phyloP scores from a whole-genome alignment of 2,329 filamentous ascomycete genomes.

The Chaetomium globosum region DNA sequence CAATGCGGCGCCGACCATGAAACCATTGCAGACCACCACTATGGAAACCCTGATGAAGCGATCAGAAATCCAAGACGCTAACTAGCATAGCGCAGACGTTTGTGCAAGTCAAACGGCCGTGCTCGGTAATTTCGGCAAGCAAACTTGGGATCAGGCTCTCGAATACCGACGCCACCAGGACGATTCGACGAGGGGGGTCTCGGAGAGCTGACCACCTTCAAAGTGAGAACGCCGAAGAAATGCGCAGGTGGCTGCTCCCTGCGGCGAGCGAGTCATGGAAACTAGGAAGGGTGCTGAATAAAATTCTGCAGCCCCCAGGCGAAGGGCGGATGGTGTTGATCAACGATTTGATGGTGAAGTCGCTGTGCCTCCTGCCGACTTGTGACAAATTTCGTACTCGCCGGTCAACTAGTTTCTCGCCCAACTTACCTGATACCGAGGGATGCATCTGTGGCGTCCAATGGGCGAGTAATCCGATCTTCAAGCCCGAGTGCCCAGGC shows the following conservation, averaged over 20 bases:
- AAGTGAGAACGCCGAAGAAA: not conserved
- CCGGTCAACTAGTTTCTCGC: not conserved
- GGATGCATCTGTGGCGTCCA: not conserved
- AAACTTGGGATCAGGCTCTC: not conserved
- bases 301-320: not conserved
- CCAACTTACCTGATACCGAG: not conserved
- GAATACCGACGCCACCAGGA: not conserved
- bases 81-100: not conserved
- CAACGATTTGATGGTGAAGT: not conserved
- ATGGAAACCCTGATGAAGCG: not conserved
- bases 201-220: not conserved
- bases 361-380: not conserved
- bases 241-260: not conserved
- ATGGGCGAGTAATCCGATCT: not conserved
- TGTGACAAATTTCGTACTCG: not conserved
- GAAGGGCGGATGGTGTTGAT: not conserved
- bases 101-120: not conserved
- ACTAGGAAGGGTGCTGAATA: not conserved
- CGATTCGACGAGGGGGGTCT: not conserved
- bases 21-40: not conserved
- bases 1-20: slow-evolving; percentile 27
- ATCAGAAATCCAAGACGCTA: not conserved
- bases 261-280: not conserved
- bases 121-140: slow-evolving; percentile 12
- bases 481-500: not conserved